phyloP scores from a whole-genome alignment of 805 yeast species.

The Candida quercuum region DNA sequence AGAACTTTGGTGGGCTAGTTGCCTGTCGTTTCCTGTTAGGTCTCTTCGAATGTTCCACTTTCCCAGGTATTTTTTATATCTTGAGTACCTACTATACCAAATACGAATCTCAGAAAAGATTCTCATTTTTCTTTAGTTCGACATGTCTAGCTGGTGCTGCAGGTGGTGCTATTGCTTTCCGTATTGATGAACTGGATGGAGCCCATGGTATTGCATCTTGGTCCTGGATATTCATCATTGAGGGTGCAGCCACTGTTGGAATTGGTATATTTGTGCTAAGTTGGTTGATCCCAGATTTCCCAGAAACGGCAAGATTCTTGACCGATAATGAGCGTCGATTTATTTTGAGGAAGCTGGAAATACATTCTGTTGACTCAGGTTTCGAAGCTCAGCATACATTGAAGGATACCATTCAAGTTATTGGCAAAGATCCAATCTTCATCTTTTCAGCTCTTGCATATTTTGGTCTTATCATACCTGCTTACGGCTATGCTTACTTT shows the following conservation, averaged over 20 bases:
- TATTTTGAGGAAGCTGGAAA: conserved; percentile 30
- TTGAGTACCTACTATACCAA: conserved; percentile 43
- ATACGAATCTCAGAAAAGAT: conserved; percentile 41
- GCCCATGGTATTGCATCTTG: conserved; percentile 41
- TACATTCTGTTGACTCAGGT: conserved; percentile 32
- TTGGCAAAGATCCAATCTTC: conserved; percentile 56
- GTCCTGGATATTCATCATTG: conserved; percentile 47
- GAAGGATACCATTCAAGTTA: conserved; percentile 33
- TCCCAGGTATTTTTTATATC: conserved; percentile 45
- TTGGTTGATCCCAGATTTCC: conserved; percentile 38
- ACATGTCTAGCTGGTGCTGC: conserved; percentile 52
- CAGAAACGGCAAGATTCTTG: conserved; percentile 35
- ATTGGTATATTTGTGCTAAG: conserved; percentile 30
- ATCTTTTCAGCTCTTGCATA: conserved; percentile 30
- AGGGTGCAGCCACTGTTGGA: conserved; percentile 40
- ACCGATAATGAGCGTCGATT: conserved; percentile 34
- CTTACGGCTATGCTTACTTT: conserved; percentile 41
- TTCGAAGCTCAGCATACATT: conserved; percentile 28
- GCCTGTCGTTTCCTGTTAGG: conserved; percentile 48
- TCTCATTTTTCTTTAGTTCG: conserved; percentile 43
- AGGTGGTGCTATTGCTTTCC: conserved; percentile 48
- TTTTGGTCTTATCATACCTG: conserved; percentile 34
- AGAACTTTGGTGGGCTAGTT: conserved; percentile 38
- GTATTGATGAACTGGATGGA: conserved; percentile 37
- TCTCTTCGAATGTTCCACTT: conserved; percentile 46